Evolutionary conservation across 2,329 filamentous ascomycete species (phyloP), one percentile per base, ranked within the genome.

Genomic region (Sporothrix variecibatus): DNA sequence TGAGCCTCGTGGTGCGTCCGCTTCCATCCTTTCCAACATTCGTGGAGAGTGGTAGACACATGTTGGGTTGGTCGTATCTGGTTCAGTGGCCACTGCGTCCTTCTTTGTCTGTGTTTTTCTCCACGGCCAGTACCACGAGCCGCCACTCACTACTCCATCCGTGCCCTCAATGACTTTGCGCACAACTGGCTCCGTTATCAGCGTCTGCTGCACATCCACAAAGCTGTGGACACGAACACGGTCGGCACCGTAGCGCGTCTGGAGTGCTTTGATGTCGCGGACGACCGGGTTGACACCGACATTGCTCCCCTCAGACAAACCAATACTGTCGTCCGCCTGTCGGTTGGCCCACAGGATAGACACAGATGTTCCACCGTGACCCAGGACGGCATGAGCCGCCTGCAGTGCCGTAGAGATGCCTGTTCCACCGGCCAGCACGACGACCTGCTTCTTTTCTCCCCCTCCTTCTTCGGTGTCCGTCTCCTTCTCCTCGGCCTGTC

Each of bases 351-450:
- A 99, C 0, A 98, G 83, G 38, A 98, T 91, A 68, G 89, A 87
- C 72, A 97, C 88, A 58, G 79, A 84, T 4, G 75, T 75, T 20
- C 77, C 73, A 20, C 77, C 73, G 26, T 58, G 17, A 75, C 77
- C 46, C 43, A 90, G 83, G 12, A 95, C 82, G 0, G 89, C 88
- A 75, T 90, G 84, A 1, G 91, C 93, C 56, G 92, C 89, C 82
- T 98, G 95, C 81, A 98, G 83, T 8, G 95, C 96, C 0, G 95
- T 94, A 20, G 94, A 94, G 78, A 99, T 93, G 0, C 96, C 95
- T 0, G 96, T 99, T 0, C 96, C 96, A 1, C 95, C 96, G 1
- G 95, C 96, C 28, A 98, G 84, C 79, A 98, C 97, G 1, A 98
- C 85, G 2, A 98, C 86, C 75, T 88, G 26, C 4, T 43, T 51